phyloP scores from a whole-genome alignment of 495 filamentous ascomycete species.

The Terfezia boudieri region DNA sequence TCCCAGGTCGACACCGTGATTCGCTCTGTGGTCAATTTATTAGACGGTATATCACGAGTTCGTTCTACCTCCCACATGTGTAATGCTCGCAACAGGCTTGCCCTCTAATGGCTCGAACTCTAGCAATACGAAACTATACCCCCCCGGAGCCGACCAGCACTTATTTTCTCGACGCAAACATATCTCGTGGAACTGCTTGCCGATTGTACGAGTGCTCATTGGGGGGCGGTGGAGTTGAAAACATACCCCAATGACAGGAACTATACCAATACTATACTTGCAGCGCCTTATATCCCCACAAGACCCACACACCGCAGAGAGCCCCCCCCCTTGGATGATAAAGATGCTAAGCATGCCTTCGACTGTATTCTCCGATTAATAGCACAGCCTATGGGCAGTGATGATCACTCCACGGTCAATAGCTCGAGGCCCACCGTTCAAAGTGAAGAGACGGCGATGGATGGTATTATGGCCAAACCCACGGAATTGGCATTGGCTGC shows the following conservation, averaged over 20 bases:
- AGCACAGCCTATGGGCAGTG: slow-evolving; percentile 6
- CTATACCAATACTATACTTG: slow-evolving; percentile 23
- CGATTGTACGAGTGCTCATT: slow-evolving; percentile 39
- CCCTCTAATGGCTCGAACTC: neutral
- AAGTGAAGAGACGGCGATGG: slow-evolving; percentile 15
- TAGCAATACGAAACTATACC: slow-evolving; percentile 10
- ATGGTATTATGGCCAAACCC: slow-evolving; percentile 17
- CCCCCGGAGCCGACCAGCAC: slow-evolving; percentile 25
- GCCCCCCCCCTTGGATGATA: slow-evolving; percentile 19
- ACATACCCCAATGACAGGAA: slow-evolving; percentile 25
- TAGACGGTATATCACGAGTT: slow-evolving; percentile 19
- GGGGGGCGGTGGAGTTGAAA: slow-evolving; percentile 25
- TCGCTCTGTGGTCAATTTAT: slow-evolving; percentile 28
- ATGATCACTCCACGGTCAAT: slow-evolving; percentile 3
- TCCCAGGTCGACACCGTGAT: slow-evolving; percentile 31
- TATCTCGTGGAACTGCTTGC: slow-evolving; percentile 37
- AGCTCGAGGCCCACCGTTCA: slow-evolving; percentile 2
- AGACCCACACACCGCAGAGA: slow-evolving; percentile 3
- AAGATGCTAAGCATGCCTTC: slow-evolving; percentile 14
- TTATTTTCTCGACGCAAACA: slow-evolving; percentile 35
- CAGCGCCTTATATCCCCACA: neutral
- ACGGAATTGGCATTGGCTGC: slow-evolving; percentile 15
- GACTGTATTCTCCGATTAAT: slow-evolving; percentile 16
- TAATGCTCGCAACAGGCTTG: neutral
- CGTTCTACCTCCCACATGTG: slow-evolving; percentile 14